Conservation (phyloP, 768 basidiomycete species). For the Phanerochaete sordida region DNA sequence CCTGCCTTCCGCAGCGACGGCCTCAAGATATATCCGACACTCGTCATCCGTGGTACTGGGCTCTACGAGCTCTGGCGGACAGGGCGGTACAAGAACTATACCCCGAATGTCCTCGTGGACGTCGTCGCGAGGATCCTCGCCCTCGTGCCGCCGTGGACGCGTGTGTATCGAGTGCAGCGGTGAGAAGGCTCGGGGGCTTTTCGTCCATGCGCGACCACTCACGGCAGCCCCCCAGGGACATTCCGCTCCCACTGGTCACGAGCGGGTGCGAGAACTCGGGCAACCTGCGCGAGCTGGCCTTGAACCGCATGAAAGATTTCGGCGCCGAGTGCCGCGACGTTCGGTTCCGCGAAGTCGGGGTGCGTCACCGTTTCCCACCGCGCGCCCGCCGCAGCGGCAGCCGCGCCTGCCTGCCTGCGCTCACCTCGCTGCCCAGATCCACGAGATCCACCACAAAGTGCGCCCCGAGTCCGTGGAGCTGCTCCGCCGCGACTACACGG, state of each 20-base stretch:
- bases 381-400: neutral
- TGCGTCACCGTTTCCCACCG: conserved; percentile 38
- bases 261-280: conserved; percentile 98
- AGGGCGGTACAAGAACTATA: conserved; percentile 98
- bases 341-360: conserved; percentile 96
- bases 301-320: conserved; percentile 99
- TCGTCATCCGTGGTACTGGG: conserved; percentile 96
- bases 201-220: neutral
- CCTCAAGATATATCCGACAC: conserved; percentile 95
- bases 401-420: too few species aligned
- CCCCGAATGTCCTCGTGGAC: conserved; percentile 97
- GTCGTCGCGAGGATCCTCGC: conserved; percentile 95
- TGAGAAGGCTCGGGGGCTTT: conserved; percentile 26
- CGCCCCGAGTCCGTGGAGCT: conserved; percentile 94
- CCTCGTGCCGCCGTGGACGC: conserved; percentile 96
- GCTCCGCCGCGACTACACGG: conserved; percentile 90
- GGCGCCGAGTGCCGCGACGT: conserved; percentile 97
- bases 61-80: conserved; percentile 95
- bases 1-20: conserved; percentile 97
- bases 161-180: conserved; percentile 98
- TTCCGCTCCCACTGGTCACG: conserved; percentile 92
- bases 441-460: conserved; percentile 98
- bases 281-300: conserved; percentile 91
- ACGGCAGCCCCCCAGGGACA: conserved; percentile 60
- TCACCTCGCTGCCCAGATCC: too few species aligned